Conservation (phyloP, 306 rosid species). For the Morella rubra region DNA sequence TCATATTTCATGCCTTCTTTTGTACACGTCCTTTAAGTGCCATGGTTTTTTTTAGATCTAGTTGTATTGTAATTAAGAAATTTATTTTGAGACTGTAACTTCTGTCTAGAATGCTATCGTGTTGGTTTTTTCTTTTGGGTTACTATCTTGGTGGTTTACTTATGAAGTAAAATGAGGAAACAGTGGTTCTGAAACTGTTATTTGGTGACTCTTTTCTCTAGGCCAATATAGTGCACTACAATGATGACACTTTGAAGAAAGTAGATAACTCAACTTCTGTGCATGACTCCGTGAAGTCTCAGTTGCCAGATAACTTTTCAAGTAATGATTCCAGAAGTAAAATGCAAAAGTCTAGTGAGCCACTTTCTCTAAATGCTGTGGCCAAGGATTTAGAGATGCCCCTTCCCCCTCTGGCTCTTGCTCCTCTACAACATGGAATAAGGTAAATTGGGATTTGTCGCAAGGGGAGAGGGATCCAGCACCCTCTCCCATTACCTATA, state of each 20-base stretch:
- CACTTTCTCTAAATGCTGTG: slow-evolving; percentile 48
- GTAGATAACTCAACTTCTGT: slow-evolving; percentile 59
- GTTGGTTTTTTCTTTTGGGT: neutral
- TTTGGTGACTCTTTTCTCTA: slow-evolving; percentile 33
- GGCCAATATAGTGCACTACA: slow-evolving; percentile 81
- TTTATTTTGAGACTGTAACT: neutral
- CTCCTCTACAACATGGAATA: slow-evolving; percentile 74
- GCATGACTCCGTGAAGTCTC: slow-evolving; percentile 53
- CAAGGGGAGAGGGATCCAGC: neutral
- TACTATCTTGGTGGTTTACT: neutral
- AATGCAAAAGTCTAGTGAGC: slow-evolving; percentile 40
- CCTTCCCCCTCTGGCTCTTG: slow-evolving; percentile 83
- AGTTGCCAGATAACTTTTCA: slow-evolving; percentile 43
- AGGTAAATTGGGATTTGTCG: slow-evolving; percentile 52
- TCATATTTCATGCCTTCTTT: neutral
- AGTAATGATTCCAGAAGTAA: slow-evolving; percentile 46
- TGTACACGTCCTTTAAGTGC: neutral
- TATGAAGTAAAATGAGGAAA: neutral
- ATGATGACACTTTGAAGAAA: slow-evolving; percentile 71
- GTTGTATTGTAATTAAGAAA: too few relatives aligned
- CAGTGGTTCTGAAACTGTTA: slow-evolving; percentile 27
- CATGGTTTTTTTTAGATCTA: neutral
- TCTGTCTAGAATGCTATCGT: neutral
- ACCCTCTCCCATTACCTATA: neutral
- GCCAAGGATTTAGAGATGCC: slow-evolving; percentile 79